Percentiles rank a stretch among this genome's conserved stretches.
These are phyloP conservation scores for Epichloe sibirici DNA, from an alignment of 2,329 filamentous ascomycete genomes.

Conservation along the genomic window DNA sequence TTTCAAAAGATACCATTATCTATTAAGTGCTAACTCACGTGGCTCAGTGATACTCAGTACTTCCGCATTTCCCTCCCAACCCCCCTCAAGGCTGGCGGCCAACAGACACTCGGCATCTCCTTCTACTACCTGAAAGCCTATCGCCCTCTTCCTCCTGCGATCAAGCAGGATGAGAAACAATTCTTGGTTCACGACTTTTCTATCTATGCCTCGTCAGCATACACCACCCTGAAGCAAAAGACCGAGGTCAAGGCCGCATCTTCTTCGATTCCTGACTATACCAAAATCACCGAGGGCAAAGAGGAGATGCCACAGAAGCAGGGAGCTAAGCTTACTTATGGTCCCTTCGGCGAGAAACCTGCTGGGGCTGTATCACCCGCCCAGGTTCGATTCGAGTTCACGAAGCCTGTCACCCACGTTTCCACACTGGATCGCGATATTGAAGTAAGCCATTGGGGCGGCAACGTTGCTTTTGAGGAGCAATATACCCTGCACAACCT, in stretches of 20 bases:
- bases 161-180: conserved; percentile 77
- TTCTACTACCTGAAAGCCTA: conserved; percentile 75
- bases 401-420: conserved; percentile 75
- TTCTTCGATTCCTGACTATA: conserved; percentile 72
- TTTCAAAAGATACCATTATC: neutral
- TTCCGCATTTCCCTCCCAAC: conserved; percentile 70
- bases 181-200: conserved; percentile 80
- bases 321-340: conserved; percentile 79
- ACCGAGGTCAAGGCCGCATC: conserved; percentile 87
- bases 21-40: neutral
- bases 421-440: conserved; percentile 75
- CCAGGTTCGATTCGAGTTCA: conserved; percentile 86
- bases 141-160: conserved; percentile 64
- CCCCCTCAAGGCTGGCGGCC: conserved; percentile 61
- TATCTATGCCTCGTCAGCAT: conserved; percentile 72
- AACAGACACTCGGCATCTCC: conserved; percentile 78
- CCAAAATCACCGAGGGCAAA: conserved; percentile 50
- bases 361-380: conserved; percentile 63
- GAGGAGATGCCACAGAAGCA: conserved; percentile 65
- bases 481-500: conserved; percentile 80
- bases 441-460: conserved; percentile 96
- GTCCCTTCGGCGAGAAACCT: conserved; percentile 73
- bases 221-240: conserved; percentile 84
- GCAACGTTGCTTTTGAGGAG: conserved; percentile 91
- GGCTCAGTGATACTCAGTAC: conserved; percentile 58